Base-by-base conservation (phyloP, 306 rosid genomes). In the Ochetophila trinervis region DNA sequence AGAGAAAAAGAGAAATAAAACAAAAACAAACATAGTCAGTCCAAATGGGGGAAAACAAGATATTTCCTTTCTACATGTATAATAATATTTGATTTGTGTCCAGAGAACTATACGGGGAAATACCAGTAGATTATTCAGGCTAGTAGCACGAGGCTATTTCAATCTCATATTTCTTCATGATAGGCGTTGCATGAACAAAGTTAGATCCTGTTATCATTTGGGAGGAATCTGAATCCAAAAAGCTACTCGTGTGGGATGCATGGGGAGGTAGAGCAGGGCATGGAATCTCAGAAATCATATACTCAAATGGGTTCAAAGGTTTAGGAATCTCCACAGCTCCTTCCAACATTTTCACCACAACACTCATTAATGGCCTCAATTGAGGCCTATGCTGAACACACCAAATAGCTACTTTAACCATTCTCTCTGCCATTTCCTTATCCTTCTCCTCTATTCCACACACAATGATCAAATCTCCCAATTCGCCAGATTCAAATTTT, bases 261-360 rank as follows among this genome's bases (percentile, higher is more conserved):
- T 32, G 22, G 15, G 20, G 8, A 6, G 66, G 61, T 12, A 22
- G 53, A 56, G 1, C 32, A 8, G 51, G 51, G 55, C 16, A 32
- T 22, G 34, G 13, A 57, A 2, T 64, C 6, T 32, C 54, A 13
- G 22, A 52, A 56, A 68, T 63, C 75, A 69, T 1, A 53, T 81
- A 60, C 67, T 60, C 77, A 61, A 79, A 87, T 2, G 85, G 87
- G 34, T 81, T 70, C 24, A 62, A 18, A 17, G 77, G 79, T n/a
- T 62, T 50, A 6, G 82, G 74, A 74, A 84, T 55, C 44, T 82
- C 87, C 3, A 49, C 10, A 22, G 69, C 65, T 60, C 93, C 86
- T 78, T 87, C 89, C 68, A 85, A 68, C 87, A 82, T 76, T 62
- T 82, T 79, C 66, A 78, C 89, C 57, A 78, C 83, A 40, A 51